Conservation (phyloP, 2,329 filamentous ascomycete genomes). For the Calycina marina region DNA sequence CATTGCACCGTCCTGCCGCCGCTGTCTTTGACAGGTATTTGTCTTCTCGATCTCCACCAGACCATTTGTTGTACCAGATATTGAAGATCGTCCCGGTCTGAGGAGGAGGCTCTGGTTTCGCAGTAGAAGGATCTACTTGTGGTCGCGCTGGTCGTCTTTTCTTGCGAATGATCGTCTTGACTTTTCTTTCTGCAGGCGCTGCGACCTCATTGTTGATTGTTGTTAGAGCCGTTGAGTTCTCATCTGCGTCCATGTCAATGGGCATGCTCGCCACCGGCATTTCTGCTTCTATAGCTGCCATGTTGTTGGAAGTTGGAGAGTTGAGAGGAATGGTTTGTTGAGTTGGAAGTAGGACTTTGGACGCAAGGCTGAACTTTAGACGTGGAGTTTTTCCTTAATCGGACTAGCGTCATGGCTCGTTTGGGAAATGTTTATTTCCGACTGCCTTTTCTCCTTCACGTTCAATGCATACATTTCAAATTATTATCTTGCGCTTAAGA, state of each 20-base stretch:
- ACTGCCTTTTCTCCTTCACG: too few relatives aligned
- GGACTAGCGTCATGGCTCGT: too few relatives aligned
- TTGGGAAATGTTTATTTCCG: too few relatives aligned
- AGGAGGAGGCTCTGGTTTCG: slow-evolving; percentile 72
- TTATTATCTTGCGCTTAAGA: too few relatives aligned
- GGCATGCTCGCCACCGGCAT: slow-evolving; percentile 11
- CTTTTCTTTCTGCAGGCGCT: slow-evolving; percentile 32
- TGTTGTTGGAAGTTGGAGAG: slow-evolving; percentile 8
- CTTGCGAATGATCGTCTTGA: slow-evolving; percentile 84
- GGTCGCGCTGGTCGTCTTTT: slow-evolving; percentile 81
- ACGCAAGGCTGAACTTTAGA: slow-evolving; percentile 6
- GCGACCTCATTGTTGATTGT: slow-evolving; percentile 17
- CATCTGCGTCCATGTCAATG: slow-evolving; percentile 5
- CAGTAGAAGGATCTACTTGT: slow-evolving; percentile 73
- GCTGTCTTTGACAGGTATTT: slow-evolving; percentile 72
- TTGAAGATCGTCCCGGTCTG: slow-evolving; percentile 96
- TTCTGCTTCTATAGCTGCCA: slow-evolving; percentile 17
- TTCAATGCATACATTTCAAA: too few relatives aligned
- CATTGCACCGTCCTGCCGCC: slow-evolving; percentile 74
- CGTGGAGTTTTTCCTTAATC: background rate
- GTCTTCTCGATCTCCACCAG: slow-evolving; percentile 85
- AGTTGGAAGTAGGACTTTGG: background rate
- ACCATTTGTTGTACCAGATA: slow-evolving; percentile 99
- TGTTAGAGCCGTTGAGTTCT: slow-evolving; percentile 15
- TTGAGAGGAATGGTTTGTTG: background rate